Percentiles rank a stretch among this genome's conserved stretches.
Conservation (phyloP, 768 basidiomycete species). For the Rhodosporidiobolus sp. region DNA sequence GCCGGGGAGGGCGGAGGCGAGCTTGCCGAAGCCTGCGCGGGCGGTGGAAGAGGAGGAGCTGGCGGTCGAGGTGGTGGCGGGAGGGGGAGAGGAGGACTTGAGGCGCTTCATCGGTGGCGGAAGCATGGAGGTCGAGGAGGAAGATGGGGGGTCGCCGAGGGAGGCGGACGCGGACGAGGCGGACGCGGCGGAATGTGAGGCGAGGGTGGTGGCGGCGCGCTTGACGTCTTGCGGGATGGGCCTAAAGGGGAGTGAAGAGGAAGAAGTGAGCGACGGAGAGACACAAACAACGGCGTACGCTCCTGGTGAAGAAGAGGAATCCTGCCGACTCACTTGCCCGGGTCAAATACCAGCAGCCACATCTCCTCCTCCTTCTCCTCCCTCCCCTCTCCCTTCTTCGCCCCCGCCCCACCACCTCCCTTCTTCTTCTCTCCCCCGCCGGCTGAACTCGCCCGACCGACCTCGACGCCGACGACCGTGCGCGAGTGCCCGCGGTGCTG, state of each 20-base stretch:
- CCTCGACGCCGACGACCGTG: constrained; percentile 41
- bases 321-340: constrained; percentile 28
- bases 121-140: neutral
- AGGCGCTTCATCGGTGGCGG: constrained; percentile 3
- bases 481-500: constrained; percentile 44
- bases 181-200: neutral
- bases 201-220: neutral
- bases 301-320: neutral
- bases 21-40: constrained; percentile 7
- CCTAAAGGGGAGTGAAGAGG: no score
- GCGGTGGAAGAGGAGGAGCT: no score
- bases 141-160: neutral
- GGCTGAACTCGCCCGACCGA: neutral
- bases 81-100: constrained; percentile 13
- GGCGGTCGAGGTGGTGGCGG: neutral
- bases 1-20: no score
- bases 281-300: neutral
- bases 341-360: constrained; percentile 43
- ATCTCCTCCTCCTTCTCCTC: constrained; percentile 6
- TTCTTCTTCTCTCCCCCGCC: neutral
- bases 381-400: neutral
- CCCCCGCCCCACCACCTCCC: neutral
- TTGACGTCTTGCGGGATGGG: constrained; percentile 18
- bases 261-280: neutral
- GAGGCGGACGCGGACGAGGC: neutral